Conservation (phyloP, 2,329 filamentous ascomycete species). For the Penicillium sclerotiorum region DNA sequence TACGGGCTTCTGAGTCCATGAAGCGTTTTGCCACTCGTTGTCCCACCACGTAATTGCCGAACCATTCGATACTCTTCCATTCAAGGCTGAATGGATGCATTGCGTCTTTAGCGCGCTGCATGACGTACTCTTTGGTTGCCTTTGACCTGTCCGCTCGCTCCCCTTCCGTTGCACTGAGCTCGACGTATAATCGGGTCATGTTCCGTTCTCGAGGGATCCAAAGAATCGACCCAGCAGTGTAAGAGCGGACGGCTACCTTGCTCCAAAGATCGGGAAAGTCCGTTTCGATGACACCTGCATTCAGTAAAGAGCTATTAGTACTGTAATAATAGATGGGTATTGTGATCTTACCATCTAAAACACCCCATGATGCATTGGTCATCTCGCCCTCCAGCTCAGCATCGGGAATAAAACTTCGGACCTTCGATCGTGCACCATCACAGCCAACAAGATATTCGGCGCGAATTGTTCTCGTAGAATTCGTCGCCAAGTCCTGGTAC, state of each 20-base stretch:
- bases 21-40: slow-evolving; percentile 53
- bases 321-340: neutral
- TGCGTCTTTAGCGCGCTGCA: slow-evolving; percentile 53
- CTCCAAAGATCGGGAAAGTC: slow-evolving; percentile 76
- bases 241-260: slow-evolving; percentile 70
- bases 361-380: slow-evolving; percentile 67
- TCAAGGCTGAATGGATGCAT: slow-evolving; percentile 49
- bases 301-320: neutral
- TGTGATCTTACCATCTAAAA: slow-evolving; percentile 65
- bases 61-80: slow-evolving; percentile 53
- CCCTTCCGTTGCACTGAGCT: slow-evolving; percentile 31
- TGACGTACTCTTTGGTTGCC: slow-evolving; percentile 67
- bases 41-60: slow-evolving; percentile 54
- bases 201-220: slow-evolving; percentile 73
- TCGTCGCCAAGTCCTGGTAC: slow-evolving; percentile 42
- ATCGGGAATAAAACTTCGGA: slow-evolving; percentile 64
- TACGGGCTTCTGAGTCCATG: slow-evolving; percentile 41
- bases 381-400: slow-evolving; percentile 52
- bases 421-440: slow-evolving; percentile 72
- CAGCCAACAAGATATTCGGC: slow-evolving; percentile 71
- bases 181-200: slow-evolving; percentile 66
- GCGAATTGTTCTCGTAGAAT: slow-evolving; percentile 49
- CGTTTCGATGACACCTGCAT: slow-evolving; percentile 57
- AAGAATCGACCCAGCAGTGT: slow-evolving; percentile 69
- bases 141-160: slow-evolving; percentile 35